A percentile compares a stretch with the other conserved stretches of the same genome.
Evolutionary conservation across 371 early-diverging fungal species (phyloP).

Genomic region (Mucor lusitanicus): DNA sequence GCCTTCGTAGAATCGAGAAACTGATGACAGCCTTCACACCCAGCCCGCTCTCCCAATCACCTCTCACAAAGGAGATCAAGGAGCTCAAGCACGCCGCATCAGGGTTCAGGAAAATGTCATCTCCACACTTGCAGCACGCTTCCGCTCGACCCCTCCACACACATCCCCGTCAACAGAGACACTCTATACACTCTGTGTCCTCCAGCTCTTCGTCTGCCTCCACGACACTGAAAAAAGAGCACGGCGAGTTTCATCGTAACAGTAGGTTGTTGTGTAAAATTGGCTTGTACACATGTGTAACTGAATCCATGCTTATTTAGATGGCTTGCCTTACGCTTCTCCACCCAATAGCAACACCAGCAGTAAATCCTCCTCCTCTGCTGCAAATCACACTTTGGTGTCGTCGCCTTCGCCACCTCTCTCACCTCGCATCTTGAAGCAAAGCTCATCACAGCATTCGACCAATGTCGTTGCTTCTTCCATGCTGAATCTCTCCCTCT

Average conservation of each 20-base stretch:
- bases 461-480: slow-evolving; percentile 13
- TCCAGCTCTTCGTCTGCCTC: not conserved
- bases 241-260: not conserved
- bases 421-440: slow-evolving; percentile 12
- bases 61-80: slow-evolving; percentile 15
- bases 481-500: slow-evolving; percentile 23
- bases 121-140: slow-evolving; percentile 20
- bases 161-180: slow-evolving; percentile 21
- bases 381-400: not conserved
- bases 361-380: not conserved
- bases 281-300: not conserved
- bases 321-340: slow-evolving; percentile 1
- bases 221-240: not conserved
- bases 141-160: not conserved
- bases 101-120: slow-evolving; percentile 27
- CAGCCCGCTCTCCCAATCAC: slow-evolving; percentile 30
- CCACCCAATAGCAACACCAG: slow-evolving; percentile 15
- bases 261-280: not conserved
- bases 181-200: slow-evolving; percentile 22
- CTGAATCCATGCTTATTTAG: not conserved
- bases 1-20: slow-evolving; percentile 40
- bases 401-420: slow-evolving; percentile 20
- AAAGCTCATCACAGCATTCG: slow-evolving; percentile 2
- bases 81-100: slow-evolving; percentile 16
- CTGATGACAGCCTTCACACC: slow-evolving; percentile 43